Conservation (phyloP, 148 eudicot species). For the Fagopyrum esculentum region DNA sequence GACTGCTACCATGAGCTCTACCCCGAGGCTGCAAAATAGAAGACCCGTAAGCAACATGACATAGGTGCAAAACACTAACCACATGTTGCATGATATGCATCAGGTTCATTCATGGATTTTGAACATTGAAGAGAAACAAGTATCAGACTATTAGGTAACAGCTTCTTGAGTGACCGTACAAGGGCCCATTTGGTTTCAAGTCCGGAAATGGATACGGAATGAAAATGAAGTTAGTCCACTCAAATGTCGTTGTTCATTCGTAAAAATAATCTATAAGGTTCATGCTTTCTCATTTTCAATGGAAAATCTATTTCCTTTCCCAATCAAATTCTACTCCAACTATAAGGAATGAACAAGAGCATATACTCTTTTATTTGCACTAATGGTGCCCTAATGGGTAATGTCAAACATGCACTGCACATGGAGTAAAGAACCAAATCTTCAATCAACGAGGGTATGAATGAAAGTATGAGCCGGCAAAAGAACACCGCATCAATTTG, state of each 20-base stretch:
- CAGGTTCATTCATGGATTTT: neutral
- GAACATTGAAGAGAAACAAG: neutral
- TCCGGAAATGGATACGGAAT: no score
- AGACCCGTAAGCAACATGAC: neutral
- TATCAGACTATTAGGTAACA: neutral
- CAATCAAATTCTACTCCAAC: no score
- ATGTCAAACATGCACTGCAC: no score
- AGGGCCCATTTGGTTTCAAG: no score
- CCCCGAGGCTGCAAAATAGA: conserved; percentile 24
- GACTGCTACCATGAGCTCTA: conserved; percentile 19
- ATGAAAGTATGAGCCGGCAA: neutral
- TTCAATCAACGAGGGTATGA: neutral
- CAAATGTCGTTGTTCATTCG: no score
- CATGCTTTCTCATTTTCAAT: no score
- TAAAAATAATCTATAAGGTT: no score
- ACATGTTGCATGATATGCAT: no score
- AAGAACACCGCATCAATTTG: neutral
- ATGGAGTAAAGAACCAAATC: neutral
- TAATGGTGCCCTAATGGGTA: neutral
- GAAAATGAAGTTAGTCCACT: no score
- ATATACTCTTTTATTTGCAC: neutral
- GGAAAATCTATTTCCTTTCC: no score
- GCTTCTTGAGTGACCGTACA: neutral
- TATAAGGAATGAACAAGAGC: no score
- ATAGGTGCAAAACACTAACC: no score